These are phyloP conservation scores for Picea mariana DNA, from an alignment of 83 land plant genomes.

Conservation along the genomic window DNA sequence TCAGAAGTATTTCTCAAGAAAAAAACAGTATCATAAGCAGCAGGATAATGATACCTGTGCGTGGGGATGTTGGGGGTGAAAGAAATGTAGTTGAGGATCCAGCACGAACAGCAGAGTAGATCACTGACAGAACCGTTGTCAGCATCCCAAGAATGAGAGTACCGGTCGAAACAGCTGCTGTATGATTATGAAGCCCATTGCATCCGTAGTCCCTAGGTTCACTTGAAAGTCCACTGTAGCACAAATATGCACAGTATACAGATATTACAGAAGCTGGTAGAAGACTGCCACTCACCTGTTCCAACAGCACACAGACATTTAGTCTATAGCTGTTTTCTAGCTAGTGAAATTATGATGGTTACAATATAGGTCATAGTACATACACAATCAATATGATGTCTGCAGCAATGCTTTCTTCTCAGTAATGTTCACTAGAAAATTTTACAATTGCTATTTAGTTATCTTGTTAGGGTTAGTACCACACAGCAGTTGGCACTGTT, in stretches of 20 bases:
- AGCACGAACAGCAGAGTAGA: conserved; percentile 89
- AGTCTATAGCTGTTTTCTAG: background rate
- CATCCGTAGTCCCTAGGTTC: conserved; percentile 92
- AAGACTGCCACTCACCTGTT: conserved; percentile 95
- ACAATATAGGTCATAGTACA: background rate
- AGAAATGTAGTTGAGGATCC: conserved; percentile 93
- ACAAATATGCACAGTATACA: conserved; percentile 69
- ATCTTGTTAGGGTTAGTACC: no score
- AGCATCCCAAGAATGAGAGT: conserved; percentile 90
- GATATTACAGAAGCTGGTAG: conserved; percentile 95
- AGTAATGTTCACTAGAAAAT: background rate
- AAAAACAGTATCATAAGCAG: no score
- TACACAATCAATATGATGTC: background rate
- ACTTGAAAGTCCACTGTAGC: conserved; percentile 88
- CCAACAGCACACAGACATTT: no score
- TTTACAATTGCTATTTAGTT: no score
- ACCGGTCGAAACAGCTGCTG: conserved; percentile 68
- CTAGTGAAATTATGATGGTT: background rate
- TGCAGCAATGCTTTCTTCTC: background rate
- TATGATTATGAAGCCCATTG: conserved; percentile 87
- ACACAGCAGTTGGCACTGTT: background rate
- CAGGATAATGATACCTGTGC: no score
- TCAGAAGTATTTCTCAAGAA: no score
- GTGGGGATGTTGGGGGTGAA: conserved; percentile 90
- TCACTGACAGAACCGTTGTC: conserved; percentile 93